Conservation (phyloP, 768 basidiomycete genomes). For the Tulasnella sp. region DNA sequence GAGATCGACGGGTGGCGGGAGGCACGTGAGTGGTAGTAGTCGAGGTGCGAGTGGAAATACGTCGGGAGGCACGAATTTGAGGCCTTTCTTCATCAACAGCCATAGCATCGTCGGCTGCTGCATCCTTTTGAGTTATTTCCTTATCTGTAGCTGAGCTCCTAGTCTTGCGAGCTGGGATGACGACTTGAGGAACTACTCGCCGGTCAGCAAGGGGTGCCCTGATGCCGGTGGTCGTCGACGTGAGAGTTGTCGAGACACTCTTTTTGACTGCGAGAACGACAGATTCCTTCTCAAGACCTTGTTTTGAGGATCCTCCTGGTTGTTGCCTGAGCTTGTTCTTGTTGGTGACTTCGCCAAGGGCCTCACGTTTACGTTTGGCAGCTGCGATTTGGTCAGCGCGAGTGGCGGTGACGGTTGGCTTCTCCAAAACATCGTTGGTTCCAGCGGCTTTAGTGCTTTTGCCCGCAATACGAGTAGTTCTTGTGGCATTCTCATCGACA, state of each 20-base stretch:
- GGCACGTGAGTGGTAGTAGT: neutral
- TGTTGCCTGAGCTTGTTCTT: slow-evolving; percentile 17
- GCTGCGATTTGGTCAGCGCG: slow-evolving; percentile 31
- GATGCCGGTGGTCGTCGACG: slow-evolving; percentile 1
- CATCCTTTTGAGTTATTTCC: slow-evolving; percentile 1
- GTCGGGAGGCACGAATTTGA: slow-evolving; percentile 12
- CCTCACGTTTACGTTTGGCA: slow-evolving; percentile 64
- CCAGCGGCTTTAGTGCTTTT: neutral
- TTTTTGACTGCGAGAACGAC: slow-evolving; percentile 46
- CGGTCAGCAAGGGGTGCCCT: slow-evolving; percentile 14
- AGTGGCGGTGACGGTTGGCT: slow-evolving; percentile 34
- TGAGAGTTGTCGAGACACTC: slow-evolving; percentile 1
- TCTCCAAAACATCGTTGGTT: slow-evolving; percentile 14
- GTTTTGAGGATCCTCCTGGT: slow-evolving; percentile 31
- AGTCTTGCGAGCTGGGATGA: slow-evolving; percentile 14
- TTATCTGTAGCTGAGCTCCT: slow-evolving; percentile 17
- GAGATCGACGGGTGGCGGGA: slow-evolving; percentile 20
- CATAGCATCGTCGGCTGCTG: slow-evolving; percentile 32
- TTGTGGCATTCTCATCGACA: slow-evolving; percentile 11
- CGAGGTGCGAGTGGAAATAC: slow-evolving; percentile 2
- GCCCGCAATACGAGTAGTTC: slow-evolving; percentile 4
- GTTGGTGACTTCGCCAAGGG: slow-evolving; percentile 54
- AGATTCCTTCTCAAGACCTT: slow-evolving; percentile 19
- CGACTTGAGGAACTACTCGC: neutral
- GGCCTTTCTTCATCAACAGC: slow-evolving; percentile 23